A percentile compares a stretch with the other conserved stretches of the same genome.
These are phyloP conservation scores for Peronosclerospora sorghi DNA, from an alignment of 352 stramenopile genomes.

Conservation along the genomic window DNA sequence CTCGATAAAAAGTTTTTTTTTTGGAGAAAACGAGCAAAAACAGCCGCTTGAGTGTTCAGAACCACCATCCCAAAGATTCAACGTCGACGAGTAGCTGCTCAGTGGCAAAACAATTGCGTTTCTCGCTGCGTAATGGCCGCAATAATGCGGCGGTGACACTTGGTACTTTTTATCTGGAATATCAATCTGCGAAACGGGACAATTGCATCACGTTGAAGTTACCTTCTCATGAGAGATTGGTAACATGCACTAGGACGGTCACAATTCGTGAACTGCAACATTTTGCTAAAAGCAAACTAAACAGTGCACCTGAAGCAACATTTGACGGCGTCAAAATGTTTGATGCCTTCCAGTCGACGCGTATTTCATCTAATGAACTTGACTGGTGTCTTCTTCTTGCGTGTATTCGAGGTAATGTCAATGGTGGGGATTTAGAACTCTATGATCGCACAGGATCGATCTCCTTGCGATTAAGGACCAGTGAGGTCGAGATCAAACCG, in stretches of 20 bases:
- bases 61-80: conserved; percentile 15
- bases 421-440: conserved; percentile 29
- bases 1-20: conserved; percentile 32
- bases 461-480: conserved; percentile 12
- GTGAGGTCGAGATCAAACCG: background rate
- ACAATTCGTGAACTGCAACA: conserved; percentile 18
- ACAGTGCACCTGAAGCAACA: background rate
- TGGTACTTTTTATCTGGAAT: conserved; percentile 29
- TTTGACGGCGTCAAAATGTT: background rate
- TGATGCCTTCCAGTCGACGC: conserved; percentile 1
- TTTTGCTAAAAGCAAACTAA: conserved; percentile 7
- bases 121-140: background rate
- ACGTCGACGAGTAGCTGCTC: conserved; percentile 18
- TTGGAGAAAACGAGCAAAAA: conserved; percentile 10
- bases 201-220: conserved; percentile 13
- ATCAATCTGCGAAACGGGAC: conserved; percentile 5
- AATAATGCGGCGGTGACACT: conserved; percentile 16
- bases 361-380: conserved; percentile 11
- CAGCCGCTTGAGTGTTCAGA: background rate
- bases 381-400: conserved; percentile 29
- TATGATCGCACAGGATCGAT: conserved; percentile 33
- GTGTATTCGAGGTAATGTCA: conserved; percentile 22
- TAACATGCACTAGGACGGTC: conserved; percentile 5
- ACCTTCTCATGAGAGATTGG: conserved; percentile 5
- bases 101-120: conserved; percentile 12